A percentile compares a stretch with the other conserved stretches of the same genome.
These are phyloP conservation scores for Ampelomyces quisqualis DNA, from an alignment of 2,329 filamentous ascomycete genomes.

Conservation along the genomic window DNA sequence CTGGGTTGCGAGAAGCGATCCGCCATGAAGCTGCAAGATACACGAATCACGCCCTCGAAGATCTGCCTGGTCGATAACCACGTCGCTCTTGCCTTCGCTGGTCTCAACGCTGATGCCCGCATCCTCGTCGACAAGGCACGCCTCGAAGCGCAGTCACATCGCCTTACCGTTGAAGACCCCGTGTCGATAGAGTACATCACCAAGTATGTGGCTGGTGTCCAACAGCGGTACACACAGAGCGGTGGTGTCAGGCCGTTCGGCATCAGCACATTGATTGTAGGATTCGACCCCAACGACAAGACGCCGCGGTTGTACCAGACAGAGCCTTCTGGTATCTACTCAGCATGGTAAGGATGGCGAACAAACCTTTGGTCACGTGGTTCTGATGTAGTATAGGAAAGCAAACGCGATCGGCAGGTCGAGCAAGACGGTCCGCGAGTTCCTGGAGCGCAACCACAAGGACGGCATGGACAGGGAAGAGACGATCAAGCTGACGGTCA, in stretches of 20 bases:
- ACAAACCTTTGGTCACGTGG: background rate
- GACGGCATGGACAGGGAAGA: slow-evolving; percentile 95
- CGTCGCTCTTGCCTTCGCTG: slow-evolving; percentile 94
- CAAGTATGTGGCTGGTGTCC: slow-evolving; percentile 95
- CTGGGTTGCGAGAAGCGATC: slow-evolving; percentile 98
- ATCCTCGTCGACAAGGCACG: slow-evolving; percentile 98
- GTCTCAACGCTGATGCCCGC: slow-evolving; percentile 94
- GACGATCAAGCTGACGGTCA: slow-evolving; percentile 95
- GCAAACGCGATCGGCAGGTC: slow-evolving; percentile 98
- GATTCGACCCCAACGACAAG: slow-evolving; percentile 93
- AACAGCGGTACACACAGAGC: slow-evolving; percentile 98
- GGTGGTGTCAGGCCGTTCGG: slow-evolving; percentile 98
- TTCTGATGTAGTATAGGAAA: slow-evolving; percentile 67
- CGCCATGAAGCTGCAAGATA: slow-evolving; percentile 99
- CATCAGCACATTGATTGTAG: slow-evolving; percentile 95
- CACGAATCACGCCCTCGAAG: slow-evolving; percentile 97
- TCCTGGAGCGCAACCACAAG: slow-evolving; percentile 98
- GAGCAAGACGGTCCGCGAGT: slow-evolving; percentile 98
- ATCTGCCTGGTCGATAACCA: slow-evolving; percentile 95
- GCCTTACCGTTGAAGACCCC: slow-evolving; percentile 94
- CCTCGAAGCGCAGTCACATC: slow-evolving; percentile 94
- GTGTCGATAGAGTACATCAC: slow-evolving; percentile 99
- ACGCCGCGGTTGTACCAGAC: slow-evolving; percentile 93
- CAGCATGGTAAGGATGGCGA: slow-evolving; percentile 75
- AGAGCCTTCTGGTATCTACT: slow-evolving; percentile 99